Evolutionary conservation across 768 basidiomycete genomes (phyloP).

Genomic region (Xanthoconium stramineum): DNA sequence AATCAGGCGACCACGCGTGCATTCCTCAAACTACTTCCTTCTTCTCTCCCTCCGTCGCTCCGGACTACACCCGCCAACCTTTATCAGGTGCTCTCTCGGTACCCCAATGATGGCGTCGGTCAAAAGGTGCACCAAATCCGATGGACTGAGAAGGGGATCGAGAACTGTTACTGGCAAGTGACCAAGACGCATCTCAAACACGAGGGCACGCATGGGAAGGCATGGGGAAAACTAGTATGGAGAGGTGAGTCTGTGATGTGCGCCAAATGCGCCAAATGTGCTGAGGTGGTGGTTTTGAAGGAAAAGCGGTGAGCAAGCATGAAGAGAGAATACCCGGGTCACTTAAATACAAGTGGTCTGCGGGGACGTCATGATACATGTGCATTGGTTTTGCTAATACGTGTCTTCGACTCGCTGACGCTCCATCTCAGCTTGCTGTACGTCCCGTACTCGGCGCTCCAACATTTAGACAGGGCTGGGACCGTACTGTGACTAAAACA

Average conservation of each 20-base stretch:
- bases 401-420: not conserved
- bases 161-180: conserved; percentile 70
- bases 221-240: conserved; percentile 80
- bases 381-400: not conserved
- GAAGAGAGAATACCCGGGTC: conserved; percentile 68
- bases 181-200: conserved; percentile 69
- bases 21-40: conserved; percentile 58
- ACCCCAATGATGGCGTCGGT: conserved; percentile 66
- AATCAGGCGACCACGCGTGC: conserved; percentile 27
- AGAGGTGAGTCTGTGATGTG: conserved; percentile 49
- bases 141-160: conserved; percentile 68
- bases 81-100: conserved; percentile 68
- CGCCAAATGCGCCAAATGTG: not conserved
- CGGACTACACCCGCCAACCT: conserved; percentile 57
- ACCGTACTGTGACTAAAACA: not conserved
- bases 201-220: conserved; percentile 75
- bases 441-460: not conserved
- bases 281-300: conserved; percentile 34
- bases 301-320: conserved; percentile 53
- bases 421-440: not conserved
- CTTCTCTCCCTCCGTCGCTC: conserved; percentile 57
- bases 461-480: too few species aligned
- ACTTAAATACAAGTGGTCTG: conserved; percentile 72
- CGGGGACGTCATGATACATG: conserved; percentile 42
- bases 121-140: conserved; percentile 67